Evolutionary conservation across 768 basidiomycete genomes (phyloP).

Genomic region (Lactarius psammicola): DNA sequence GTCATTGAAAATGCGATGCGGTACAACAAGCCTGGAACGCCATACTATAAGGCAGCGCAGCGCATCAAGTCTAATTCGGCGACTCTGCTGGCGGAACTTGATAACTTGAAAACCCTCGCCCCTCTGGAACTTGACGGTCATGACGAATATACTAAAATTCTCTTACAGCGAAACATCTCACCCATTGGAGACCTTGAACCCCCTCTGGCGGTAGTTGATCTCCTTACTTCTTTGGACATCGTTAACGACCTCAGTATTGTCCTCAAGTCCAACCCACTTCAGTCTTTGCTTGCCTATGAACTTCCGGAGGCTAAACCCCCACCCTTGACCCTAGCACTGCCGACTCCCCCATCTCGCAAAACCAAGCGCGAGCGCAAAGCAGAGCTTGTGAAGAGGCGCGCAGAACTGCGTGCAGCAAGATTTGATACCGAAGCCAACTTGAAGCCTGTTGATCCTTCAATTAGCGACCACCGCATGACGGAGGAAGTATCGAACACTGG

Average conservation of each 20-base stretch:
- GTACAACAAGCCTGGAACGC: slow-evolving; percentile 79
- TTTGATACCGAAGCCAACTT: slow-evolving; percentile 9
- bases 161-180: slow-evolving; percentile 1
- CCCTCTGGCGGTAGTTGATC: slow-evolving; percentile 52
- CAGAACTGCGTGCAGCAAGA: slow-evolving; percentile 10
- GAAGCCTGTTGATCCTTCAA: slow-evolving; percentile 39
- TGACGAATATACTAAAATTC: neutral
- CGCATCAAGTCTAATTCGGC: slow-evolving; percentile 51
- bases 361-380: slow-evolving; percentile 25
- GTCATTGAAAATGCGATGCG: slow-evolving; percentile 82
- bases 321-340: slow-evolving; percentile 51
- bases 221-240: slow-evolving; percentile 57
- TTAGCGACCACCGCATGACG: slow-evolving; percentile 40
- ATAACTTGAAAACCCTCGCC: slow-evolving; percentile 32
- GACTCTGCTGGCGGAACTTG: slow-evolving; percentile 46
- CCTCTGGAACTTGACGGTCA: slow-evolving; percentile 14
- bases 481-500: slow-evolving; percentile 12
- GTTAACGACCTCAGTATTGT: slow-evolving; percentile 53
- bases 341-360: slow-evolving; percentile 40
- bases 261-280: slow-evolving; percentile 56
- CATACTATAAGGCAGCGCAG: slow-evolving; percentile 66
- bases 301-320: slow-evolving; percentile 60
- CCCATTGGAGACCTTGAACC: slow-evolving; percentile 74
- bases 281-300: slow-evolving; percentile 67
- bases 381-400: slow-evolving; percentile 19